Evolutionary conservation across 2,329 filamentous ascomycete species (phyloP).

Genomic region (Colletotrichum karsti): DNA sequence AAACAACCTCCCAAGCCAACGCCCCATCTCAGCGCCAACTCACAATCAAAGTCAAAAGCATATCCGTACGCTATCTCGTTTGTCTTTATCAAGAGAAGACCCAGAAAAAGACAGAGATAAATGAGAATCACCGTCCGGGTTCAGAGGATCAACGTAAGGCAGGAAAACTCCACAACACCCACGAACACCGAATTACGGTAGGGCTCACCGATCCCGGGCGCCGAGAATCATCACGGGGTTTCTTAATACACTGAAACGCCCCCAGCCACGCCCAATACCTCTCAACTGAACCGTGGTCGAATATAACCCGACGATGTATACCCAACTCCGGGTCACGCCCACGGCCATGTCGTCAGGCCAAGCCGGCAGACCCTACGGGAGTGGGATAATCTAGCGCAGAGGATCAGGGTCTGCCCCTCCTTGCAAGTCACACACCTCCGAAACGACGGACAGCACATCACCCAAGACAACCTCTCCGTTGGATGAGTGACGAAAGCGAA

Average conservation of each 20-base stretch:
- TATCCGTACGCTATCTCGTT: no score
- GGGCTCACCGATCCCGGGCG: not conserved
- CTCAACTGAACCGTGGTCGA: not conserved
- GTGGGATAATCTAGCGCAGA: not conserved
- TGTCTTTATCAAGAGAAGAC: not conserved
- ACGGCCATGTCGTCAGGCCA: not conserved
- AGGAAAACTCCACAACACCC: not conserved
- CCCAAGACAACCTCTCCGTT: no score
- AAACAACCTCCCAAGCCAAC: not conserved
- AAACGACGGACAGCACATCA: not conserved
- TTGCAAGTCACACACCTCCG: not conserved
- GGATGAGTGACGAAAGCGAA: no score
- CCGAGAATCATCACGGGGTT: not conserved
- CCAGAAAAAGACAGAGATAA: not conserved
- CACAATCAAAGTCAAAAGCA: not conserved
- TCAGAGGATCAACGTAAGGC: not conserved
- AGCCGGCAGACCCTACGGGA: not conserved
- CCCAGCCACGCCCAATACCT: not conserved
- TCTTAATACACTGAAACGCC: not conserved
- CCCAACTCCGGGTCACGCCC: not conserved
- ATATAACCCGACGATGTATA: not conserved
- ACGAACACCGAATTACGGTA: not conserved
- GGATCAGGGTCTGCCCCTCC: slow-evolving; percentile 15
- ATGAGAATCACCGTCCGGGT: no score
- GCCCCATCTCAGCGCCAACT: not conserved